Conservation (phyloP, 257 asterid species). For the Anisodus tanguticus region DNA sequence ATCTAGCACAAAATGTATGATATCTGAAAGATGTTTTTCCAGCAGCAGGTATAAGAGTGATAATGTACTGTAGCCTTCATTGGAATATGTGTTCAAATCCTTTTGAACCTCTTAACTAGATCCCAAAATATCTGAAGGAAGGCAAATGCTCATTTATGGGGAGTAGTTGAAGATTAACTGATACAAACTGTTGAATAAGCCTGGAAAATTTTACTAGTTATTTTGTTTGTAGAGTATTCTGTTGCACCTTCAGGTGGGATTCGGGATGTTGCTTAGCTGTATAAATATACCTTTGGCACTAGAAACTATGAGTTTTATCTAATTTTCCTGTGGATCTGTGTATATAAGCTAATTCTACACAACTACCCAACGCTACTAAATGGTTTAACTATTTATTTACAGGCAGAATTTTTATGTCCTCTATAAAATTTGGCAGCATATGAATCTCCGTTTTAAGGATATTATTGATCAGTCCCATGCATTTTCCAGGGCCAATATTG, state of each 20-base stretch:
- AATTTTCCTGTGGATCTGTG: neutral
- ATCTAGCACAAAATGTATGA: neutral
- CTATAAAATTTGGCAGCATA: conserved; percentile 40
- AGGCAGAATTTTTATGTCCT: conserved; percentile 35
- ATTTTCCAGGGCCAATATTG: conserved; percentile 70
- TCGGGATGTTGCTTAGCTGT: neutral
- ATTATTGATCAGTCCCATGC: conserved; percentile 54
- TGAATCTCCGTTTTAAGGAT: conserved; percentile 39
- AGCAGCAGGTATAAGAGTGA: neutral
- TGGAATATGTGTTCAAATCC: neutral
- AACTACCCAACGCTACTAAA: neutral
- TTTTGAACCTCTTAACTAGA: neutral
- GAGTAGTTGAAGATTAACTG: neutral
- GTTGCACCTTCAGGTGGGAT: neutral
- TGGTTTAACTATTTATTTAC: neutral
- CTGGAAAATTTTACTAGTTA: neutral
- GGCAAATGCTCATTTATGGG: neutral
- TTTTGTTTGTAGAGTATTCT: neutral
- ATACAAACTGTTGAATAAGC: conserved; percentile 10
- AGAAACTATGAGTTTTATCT: neutral
- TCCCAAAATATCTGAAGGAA: neutral
- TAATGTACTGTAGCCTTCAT: neutral
- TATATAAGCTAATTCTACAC: neutral
- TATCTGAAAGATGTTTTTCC: neutral
- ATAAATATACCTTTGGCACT: neutral